Conservation (phyloP, 108 stramenopile genomes). For the Fragilariopsis cylindrus region DNA sequence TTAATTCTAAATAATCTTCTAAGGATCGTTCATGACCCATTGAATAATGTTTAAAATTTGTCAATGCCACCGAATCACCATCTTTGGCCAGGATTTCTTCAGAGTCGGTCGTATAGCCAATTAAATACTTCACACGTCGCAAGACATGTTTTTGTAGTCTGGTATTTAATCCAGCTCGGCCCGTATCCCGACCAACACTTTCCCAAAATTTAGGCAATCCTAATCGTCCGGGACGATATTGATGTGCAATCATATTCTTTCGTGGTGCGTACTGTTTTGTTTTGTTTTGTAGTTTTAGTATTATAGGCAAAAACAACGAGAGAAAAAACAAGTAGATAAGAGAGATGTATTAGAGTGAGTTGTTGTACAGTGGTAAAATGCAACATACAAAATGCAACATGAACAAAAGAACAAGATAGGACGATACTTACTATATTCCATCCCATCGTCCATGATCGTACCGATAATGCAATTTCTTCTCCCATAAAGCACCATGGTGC, state of each 20-base stretch:
- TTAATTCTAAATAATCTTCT: conserved; percentile 62
- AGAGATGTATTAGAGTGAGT: too few species aligned
- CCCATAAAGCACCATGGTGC: conserved; percentile 96
- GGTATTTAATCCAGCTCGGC: conserved; percentile 56
- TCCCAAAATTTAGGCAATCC: conserved; percentile 95
- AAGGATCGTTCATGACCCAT: conserved; percentile 52
- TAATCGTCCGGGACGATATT: conserved; percentile 75
- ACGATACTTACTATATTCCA: conserved; percentile 59
- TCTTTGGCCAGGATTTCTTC: conserved; percentile 32
- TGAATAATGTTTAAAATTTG: conserved; percentile 57
- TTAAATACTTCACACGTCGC: conserved; percentile 69
- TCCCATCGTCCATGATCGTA: conserved; percentile 81
- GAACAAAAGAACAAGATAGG: neutral
- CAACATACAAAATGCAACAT: too few species aligned
- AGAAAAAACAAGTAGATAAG: too few species aligned
- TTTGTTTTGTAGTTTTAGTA: too few species aligned
- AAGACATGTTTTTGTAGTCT: conserved; percentile 55
- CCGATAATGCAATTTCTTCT: conserved; percentile 85
- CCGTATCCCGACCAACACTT: conserved; percentile 71
- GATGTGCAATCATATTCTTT: conserved; percentile 84
- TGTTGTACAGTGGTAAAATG: too few species aligned
- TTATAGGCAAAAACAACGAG: too few species aligned
- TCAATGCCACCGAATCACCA: conserved; percentile 41
- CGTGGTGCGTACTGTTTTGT: conserved; percentile 69
- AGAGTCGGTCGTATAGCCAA: conserved; percentile 63